These are phyloP conservation scores for Tulasnella sp. DNA, from an alignment of 768 basidiomycete species.

Conservation along the genomic window DNA sequence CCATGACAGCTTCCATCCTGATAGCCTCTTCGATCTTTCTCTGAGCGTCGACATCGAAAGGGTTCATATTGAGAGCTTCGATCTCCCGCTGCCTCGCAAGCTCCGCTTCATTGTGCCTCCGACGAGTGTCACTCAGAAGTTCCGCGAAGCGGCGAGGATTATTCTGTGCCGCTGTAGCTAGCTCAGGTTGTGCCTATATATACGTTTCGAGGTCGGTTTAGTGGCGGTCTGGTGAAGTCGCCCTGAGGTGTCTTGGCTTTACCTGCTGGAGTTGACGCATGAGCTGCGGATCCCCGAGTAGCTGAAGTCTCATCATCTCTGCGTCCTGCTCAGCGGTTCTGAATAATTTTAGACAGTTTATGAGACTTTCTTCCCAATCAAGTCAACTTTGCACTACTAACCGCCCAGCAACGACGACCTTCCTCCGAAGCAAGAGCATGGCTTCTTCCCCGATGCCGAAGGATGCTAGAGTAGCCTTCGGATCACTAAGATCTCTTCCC, in stretches of 20 bases:
- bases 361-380: background rate
- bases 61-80: slow-evolving; percentile 66
- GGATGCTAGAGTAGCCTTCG: slow-evolving; percentile 54
- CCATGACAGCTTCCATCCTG: slow-evolving; percentile 73
- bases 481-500: slow-evolving; percentile 51
- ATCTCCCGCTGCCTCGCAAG: slow-evolving; percentile 49
- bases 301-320: slow-evolving; percentile 82
- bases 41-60: slow-evolving; percentile 88
- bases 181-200: slow-evolving; percentile 63
- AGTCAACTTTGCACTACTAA: slow-evolving; percentile 15
- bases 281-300: slow-evolving; percentile 71
- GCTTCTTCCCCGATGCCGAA: slow-evolving; percentile 55
- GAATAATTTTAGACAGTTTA: background rate
- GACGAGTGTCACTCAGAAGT: slow-evolving; percentile 51
- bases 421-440: slow-evolving; percentile 57
- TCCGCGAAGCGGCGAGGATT: slow-evolving; percentile 66
- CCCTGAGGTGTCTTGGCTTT: background rate
- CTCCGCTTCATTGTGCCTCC: slow-evolving; percentile 43
- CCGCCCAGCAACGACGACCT: slow-evolving; percentile 39
- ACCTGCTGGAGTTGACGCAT: slow-evolving; percentile 67
- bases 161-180: slow-evolving; percentile 56
- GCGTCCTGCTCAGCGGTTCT: slow-evolving; percentile 68
- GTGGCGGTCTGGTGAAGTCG: background rate
- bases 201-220: background rate
- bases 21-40: slow-evolving; percentile 89